A percentile compares a stretch with the other conserved stretches of the same genome.
These are phyloP conservation scores for Globisporangium abappressorium DNA, from an alignment of 352 stramenopile species.

Conservation along the genomic window DNA sequence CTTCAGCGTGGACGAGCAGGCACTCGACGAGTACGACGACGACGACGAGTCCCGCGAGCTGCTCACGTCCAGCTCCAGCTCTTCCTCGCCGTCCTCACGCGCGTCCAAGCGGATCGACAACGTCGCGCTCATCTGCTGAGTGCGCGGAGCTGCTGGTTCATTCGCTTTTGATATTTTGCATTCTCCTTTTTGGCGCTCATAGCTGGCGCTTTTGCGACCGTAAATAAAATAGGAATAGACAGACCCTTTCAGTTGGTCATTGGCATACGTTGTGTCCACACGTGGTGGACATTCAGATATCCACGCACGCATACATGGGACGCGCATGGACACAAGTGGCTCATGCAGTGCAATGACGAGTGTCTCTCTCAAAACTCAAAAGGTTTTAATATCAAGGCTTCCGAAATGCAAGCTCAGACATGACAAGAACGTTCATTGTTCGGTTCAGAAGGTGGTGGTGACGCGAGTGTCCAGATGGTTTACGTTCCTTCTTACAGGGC, in stretches of 20 bases:
- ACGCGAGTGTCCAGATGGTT: neutral
- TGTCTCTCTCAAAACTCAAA: too few species aligned
- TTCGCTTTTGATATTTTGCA: neutral
- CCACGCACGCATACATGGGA: too few species aligned
- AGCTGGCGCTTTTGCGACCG: neutral
- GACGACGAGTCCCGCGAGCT: constrained; percentile 18
- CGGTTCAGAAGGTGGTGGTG: neutral
- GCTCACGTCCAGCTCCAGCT: constrained; percentile 2
- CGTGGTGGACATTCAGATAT: neutral
- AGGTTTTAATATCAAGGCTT: too few species aligned
- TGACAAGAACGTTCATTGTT: neutral
- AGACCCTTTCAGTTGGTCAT: constrained; percentile 4
- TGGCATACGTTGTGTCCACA: neutral
- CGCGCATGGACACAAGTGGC: too few species aligned
- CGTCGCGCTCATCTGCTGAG: constrained; percentile 46
- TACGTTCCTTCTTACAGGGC: neutral
- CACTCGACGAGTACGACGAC: constrained; percentile 39
- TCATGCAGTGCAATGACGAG: too few species aligned
- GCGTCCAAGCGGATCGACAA: constrained; percentile 32
- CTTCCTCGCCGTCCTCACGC: neutral
- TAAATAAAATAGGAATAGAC: constrained; percentile 8
- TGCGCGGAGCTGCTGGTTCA: neutral
- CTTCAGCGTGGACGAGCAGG: constrained; percentile 56
- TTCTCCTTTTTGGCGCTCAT: neutral
- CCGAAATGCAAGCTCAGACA: neutral